Evolutionary conservation across 208 protist genomes (phyloP).

Genomic region (Leishmania martiniquensis): DNA sequence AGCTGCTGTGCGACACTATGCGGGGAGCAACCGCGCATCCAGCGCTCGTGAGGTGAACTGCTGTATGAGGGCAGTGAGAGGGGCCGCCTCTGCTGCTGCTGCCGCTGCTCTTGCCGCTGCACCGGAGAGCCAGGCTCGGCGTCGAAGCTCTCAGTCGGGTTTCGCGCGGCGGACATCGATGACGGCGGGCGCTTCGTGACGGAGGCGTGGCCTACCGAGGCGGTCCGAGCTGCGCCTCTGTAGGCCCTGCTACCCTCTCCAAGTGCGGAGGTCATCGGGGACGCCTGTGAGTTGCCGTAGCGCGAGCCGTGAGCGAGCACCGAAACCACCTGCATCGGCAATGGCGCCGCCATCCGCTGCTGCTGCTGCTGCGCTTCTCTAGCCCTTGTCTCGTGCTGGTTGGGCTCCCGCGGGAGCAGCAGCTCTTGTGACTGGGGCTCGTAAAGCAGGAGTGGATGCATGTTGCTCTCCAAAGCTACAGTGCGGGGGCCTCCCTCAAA

Average conservation of each 20-base stretch:
- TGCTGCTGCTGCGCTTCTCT: slow-evolving; percentile 5
- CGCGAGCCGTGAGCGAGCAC: not conserved
- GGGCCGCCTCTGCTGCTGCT: not conserved
- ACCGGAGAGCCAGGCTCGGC: not conserved
- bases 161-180: not conserved
- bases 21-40: not conserved
- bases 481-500: not conserved
- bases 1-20: not conserved
- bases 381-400: not conserved
- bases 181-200: not conserved
- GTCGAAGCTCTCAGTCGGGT: not conserved
- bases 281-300: not conserved
- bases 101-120: not conserved
- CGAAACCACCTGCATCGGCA: not conserved
- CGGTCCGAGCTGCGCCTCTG: not conserved
- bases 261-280: not conserved
- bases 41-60: not conserved
- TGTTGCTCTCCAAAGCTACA: not conserved
- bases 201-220: not conserved
- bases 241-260: not conserved
- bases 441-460: not conserved
- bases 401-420: not conserved
- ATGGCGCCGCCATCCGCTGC: not conserved
- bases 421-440: not conserved
- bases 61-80: not conserved